Evolutionary conservation across 805 yeast genomes (phyloP), one percentile per base, ranked within the genome.

Genomic region (Candida hungchunana): DNA sequence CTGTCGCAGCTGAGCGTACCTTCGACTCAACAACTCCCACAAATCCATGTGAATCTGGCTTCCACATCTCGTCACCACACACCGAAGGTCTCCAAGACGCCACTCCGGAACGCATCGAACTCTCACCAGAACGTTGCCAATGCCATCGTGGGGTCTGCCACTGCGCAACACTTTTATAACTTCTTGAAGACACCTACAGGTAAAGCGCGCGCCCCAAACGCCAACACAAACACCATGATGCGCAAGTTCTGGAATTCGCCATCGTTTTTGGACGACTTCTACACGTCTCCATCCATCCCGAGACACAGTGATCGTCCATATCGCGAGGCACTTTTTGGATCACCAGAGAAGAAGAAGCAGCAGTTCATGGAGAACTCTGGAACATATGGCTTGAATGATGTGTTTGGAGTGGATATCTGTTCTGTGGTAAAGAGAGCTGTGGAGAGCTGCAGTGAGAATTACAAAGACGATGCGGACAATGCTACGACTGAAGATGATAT

Each of bases 171-270:
- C 30, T 39, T 48, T 12, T 38, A 41, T 19, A 47, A 53, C 24
- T 46, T 51, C 31, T 26, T 54, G 12, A 49, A 43, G 21, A 54
- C 59, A 51, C 71, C 49, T 57, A 61, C 43, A 7, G 41, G 50
- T 4, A 47, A 40, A 29, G 26, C 40, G n/a, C 51, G 45, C 26
- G 54, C 63, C 12, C 59, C 63, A 36, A 40, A 21, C 13, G 36
- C 32, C 5, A 50, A 51, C 29, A 34, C 58, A 11, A 56, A 56
- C 29, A 64, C 76, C 7, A 62, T 69, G 14, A 58, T 69, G 53
- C 69, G 67, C 44, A 75, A 69, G 48, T 60, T 75, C 29, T 77
- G 84, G 82, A 71, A 75, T 48, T 76, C 83, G 15, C 85, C 85
- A 11, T 69, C 79, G 3, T 77, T 75, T 48, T 61, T 78, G 38